These are phyloP conservation scores for Aspergillus quadrilineatus DNA, from an alignment of 2,329 filamentous ascomycete species.

Conservation along the genomic window DNA sequence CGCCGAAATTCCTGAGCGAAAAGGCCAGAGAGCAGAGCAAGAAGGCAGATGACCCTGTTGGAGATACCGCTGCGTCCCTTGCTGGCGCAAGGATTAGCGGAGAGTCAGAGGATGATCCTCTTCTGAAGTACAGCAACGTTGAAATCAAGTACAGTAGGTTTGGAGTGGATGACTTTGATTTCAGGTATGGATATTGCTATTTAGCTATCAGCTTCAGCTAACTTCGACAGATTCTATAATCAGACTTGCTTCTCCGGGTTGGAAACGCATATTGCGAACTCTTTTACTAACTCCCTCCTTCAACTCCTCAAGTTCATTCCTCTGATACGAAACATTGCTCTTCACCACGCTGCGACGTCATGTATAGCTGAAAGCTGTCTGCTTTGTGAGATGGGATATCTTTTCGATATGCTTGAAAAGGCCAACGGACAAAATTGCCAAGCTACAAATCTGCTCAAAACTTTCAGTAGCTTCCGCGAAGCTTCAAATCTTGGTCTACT, in stretches of 20 bases:
- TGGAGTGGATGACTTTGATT: conserved; percentile 98
- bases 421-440: conserved; percentile 92
- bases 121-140: conserved; percentile 85
- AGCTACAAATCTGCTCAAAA: conserved; percentile 90
- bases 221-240: conserved; percentile 78
- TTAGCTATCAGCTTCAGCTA: not conserved
- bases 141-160: conserved; percentile 99
- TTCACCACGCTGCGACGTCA: conserved; percentile 82
- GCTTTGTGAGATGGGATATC: conserved; percentile 88
- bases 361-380: conserved; percentile 83
- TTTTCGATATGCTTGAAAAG: conserved; percentile 98
- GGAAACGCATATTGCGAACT: conserved; percentile 95
- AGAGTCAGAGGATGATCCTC: conserved; percentile 75
- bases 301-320: conserved; percentile 92
- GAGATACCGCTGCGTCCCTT: conserved; percentile 64
- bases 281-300: conserved; percentile 88
- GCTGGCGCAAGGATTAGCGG: conserved; percentile 68
- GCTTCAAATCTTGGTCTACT: conserved; percentile 74
- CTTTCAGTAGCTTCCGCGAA: conserved; percentile 79
- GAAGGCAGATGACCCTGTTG: conserved; percentile 39
- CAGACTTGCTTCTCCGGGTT: conserved; percentile 87
- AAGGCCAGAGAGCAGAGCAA: conserved; percentile 68
- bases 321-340: conserved; percentile 78
- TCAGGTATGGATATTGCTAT: conserved; percentile 62
- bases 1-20: conserved; percentile 92